Base-by-base conservation (phyloP, 1,139 yeast genomes). In the Magnusiomyces suaveolens region DNA sequence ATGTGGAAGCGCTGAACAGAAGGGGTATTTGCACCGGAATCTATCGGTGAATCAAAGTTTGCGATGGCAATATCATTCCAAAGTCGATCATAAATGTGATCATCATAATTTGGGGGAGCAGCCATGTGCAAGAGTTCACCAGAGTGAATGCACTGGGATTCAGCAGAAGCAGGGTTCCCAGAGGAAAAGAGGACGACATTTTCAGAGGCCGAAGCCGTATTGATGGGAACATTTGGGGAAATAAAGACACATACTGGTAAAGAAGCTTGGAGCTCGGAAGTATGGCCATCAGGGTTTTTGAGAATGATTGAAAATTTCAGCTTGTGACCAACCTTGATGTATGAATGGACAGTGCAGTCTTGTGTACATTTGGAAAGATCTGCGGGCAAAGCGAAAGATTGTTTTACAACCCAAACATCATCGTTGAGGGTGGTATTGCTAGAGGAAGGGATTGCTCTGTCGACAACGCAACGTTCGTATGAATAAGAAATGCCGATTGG, bases 41-140 rank as follows among this genome's bases (percentile, higher is more conserved):
- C 68, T 1, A 70, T 57, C 1, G 88, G 87, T 0, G 85, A 75
- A 39, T 81, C 84, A 8, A 73, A 62, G 0, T 83, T 79, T 1
- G 83, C 76, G 10, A 75, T 70, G 2, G 76, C 67, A 2, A 82
- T 74, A 56, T 85, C 95, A 43, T 79, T 76, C 90, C 90, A 90
- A 43, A 92, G 71, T 55, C 89, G 73, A 69, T 92, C 98, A 69
- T 87, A 89, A 43, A 89, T 80, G 66, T 88, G 96, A 59, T 78
- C 82, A 59, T 83, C 89, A 66, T 92, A 92, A 58, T 85, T 77
- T 33, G 98, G 98, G 2, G 97, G 97, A 0, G 97, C 96, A 69
- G 82, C 75, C 24, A 49, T 18, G 25, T 56, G 50, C n/a, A 50
- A 39, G 25, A 43, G 20, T 3, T 43, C 48, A 2, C 41, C 10